Base-by-base conservation (phyloP, 768 basidiomycete species). In the Xerocomus brunneocitrinus region DNA sequence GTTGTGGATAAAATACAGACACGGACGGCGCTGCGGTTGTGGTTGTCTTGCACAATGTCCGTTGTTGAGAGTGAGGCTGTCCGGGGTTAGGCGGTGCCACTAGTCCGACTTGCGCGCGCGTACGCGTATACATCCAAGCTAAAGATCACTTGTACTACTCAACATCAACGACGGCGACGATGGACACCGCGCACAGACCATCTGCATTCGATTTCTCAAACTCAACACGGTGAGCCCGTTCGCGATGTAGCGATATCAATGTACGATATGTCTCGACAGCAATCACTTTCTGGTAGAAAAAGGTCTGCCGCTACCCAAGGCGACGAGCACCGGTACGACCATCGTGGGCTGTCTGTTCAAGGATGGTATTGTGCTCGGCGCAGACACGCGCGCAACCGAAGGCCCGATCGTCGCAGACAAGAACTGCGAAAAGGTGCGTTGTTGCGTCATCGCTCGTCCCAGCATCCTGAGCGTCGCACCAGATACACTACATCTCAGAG, bases 401-500 rank as follows among this genome's bases (percentile, higher is more conserved):
- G 97, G 95, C 1, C 81, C 82, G 24, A 98, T 98, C 59, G 91
- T 99, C 27, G 92, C 92, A 0, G 95, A 98, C 76, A 98, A 99
- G 82, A 99, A 99, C 74, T 99, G 97, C 72, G 97, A 98, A 76
- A 99, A 99, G 88, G 95, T 95, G 51, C 44, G 74, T 60, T 16
- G 8, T 14, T 41, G 31, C 28, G 14, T 27, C 39, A 13, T 31
- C 47, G 38, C 22, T 14, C 6, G 4, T 7, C 22, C 19, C 35
- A 28, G 34, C 24, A 41, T 2, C 13, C 5, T 2, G 6, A 45
- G 8, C 34, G n/a, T 31, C 19, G 1, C 52, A 27, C 24, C 59
- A 98, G 95, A 99, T 99, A 63, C 97, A 99, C 71, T 98, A 87
- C 72, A 89, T 99, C 67, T 85, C 93, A 4, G 93, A 97, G 55